Percentiles rank a stretch among this genome's conserved stretches.
Conservation (phyloP, 2,329 filamentous ascomycete genomes). For the Sclerotinia nivalis region DNA sequence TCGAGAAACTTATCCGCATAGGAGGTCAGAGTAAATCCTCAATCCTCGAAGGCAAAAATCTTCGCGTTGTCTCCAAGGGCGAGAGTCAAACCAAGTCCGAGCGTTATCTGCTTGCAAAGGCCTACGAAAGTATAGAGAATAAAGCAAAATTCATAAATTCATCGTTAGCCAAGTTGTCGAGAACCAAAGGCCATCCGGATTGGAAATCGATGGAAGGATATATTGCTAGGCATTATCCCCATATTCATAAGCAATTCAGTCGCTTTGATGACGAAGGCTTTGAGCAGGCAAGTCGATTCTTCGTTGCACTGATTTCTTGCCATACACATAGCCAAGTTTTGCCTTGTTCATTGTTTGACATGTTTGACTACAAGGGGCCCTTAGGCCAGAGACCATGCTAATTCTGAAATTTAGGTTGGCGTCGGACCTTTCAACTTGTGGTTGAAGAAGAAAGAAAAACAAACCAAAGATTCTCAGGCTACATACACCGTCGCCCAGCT, state of each 20-base stretch:
- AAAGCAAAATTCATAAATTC: slow-evolving; percentile 22
- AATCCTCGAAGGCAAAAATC: slow-evolving; percentile 32
- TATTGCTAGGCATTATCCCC: slow-evolving; percentile 25
- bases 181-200: slow-evolving; percentile 21
- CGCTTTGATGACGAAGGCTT: slow-evolving; percentile 30
- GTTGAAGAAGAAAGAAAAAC: background rate
- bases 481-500: background rate
- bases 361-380: too few species aligned
- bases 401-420: slow-evolving; percentile 1
- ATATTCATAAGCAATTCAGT: slow-evolving; percentile 30
- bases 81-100: slow-evolving; percentile 30
- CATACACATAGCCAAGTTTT: too few species aligned
- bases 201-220: slow-evolving; percentile 27
- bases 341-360: too few species aligned
- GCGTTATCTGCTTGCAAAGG: slow-evolving; percentile 24
- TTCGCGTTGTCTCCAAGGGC: slow-evolving; percentile 29
- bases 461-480: background rate
- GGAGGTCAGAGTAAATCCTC: slow-evolving; percentile 40
- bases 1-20: slow-evolving; percentile 52
- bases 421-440: slow-evolving; percentile 31
- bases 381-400: background rate
- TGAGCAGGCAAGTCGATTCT: slow-evolving; percentile 20
- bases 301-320: too few species aligned
- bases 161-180: slow-evolving; percentile 21
- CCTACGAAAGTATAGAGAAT: slow-evolving; percentile 25